A percentile compares a stretch with the other conserved stretches of the same genome.
phyloP scores from a whole-genome alignment of 2,329 filamentous ascomycete species.

The Pseudogymnoascus sp. region DNA sequence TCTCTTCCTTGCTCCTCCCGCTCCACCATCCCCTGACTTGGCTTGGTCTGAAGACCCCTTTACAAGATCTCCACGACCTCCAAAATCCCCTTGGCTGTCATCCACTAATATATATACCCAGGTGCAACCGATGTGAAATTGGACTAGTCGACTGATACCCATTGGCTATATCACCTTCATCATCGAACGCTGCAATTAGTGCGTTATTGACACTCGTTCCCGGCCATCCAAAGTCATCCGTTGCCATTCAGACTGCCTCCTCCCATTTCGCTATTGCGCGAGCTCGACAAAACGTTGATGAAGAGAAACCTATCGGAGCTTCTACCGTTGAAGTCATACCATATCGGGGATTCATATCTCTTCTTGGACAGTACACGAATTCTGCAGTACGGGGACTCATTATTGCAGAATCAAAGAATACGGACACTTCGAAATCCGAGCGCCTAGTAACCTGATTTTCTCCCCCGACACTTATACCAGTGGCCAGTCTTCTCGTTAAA shows the following conservation, averaged over 20 bases:
- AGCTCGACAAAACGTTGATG: neutral
- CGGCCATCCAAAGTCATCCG: neutral
- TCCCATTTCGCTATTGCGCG: neutral
- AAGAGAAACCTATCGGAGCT: neutral
- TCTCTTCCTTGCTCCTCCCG: too few species aligned
- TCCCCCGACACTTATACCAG: neutral
- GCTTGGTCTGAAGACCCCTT: too few species aligned
- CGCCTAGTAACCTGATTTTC: too few species aligned
- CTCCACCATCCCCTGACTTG: too few species aligned
- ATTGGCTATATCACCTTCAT: neutral
- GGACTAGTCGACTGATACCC: neutral
- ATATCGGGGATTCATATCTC: neutral
- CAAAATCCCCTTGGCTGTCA: too few species aligned
- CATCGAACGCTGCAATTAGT: neutral
- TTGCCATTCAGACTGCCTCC: neutral
- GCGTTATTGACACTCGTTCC: neutral
- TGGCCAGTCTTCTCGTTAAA: neutral
- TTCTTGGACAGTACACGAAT: neutral
- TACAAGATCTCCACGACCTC: too few species aligned
- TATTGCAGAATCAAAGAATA: neutral
- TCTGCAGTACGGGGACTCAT: neutral
- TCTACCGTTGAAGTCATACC: neutral
- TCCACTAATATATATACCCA: too few species aligned
- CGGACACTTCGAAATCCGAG: constrained; percentile 51
- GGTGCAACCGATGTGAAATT: neutral